These are phyloP conservation scores for Neurospora hispaniola DNA, from an alignment of 495 filamentous ascomycete genomes.

Conservation along the genomic window DNA sequence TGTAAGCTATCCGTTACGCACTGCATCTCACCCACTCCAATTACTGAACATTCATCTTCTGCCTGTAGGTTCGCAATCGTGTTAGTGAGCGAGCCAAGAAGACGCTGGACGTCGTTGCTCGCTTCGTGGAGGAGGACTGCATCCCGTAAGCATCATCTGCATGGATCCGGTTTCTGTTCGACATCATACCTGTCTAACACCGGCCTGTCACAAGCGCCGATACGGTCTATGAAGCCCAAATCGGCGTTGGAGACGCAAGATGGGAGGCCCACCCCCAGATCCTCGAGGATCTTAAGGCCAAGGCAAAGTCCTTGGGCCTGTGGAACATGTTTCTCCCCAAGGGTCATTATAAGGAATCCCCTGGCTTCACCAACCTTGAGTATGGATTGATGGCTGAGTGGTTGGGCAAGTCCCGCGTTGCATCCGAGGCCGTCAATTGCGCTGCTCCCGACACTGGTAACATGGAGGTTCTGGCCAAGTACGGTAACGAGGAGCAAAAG, in stretches of 20 bases:
- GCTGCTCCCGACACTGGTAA: slow-evolving; percentile 89
- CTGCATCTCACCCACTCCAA: neutral
- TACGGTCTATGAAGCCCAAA: slow-evolving; percentile 62
- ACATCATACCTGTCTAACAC: slow-evolving; percentile 3
- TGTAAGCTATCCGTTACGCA: slow-evolving; percentile 32
- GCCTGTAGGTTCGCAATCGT: slow-evolving; percentile 35
- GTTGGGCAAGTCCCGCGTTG: slow-evolving; percentile 66
- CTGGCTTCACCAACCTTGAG: slow-evolving; percentile 82
- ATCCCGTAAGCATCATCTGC: slow-evolving; percentile 46
- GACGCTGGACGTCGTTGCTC: slow-evolving; percentile 61
- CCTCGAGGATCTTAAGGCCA: slow-evolving; percentile 79
- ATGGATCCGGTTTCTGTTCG: slow-evolving; percentile 9
- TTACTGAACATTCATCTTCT: slow-evolving; percentile 16
- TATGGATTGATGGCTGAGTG: slow-evolving; percentile 91
- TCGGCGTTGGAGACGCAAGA: slow-evolving; percentile 62
- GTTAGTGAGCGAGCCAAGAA: slow-evolving; percentile 77
- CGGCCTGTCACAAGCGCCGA: slow-evolving; percentile 45
- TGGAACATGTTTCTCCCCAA: slow-evolving; percentile 98
- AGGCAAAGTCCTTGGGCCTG: slow-evolving; percentile 73
- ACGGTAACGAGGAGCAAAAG: slow-evolving; percentile 86
- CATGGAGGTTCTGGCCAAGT: slow-evolving; percentile 93
- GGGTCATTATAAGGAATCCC: slow-evolving; percentile 88
- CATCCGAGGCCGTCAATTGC: slow-evolving; percentile 84
- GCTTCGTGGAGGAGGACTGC: slow-evolving; percentile 95
- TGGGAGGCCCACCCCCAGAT: slow-evolving; percentile 68